Evolutionary conservation across 1,284 basidiomycete species (phyloP).

Genomic region (Sporisorium reilianum): DNA sequence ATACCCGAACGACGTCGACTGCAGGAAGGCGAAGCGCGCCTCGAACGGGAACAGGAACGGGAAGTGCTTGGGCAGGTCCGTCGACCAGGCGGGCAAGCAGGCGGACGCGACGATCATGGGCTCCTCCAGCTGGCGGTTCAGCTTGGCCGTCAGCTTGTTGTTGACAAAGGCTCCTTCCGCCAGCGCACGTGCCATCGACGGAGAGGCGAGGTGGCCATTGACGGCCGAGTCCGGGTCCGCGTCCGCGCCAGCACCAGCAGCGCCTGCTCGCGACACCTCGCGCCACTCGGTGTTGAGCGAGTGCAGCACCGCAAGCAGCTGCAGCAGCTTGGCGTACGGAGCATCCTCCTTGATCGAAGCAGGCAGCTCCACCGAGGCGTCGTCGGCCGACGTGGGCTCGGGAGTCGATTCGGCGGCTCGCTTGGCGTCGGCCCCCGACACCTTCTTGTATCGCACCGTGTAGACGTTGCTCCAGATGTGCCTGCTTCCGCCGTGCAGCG

Average conservation of each 20-base stretch:
- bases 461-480: constrained; percentile 90
- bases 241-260: background rate
- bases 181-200: constrained; percentile 70
- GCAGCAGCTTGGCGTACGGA: constrained; percentile 88
- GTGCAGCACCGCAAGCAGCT: constrained; percentile 87
- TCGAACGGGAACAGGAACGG: constrained; percentile 99
- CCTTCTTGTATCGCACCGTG: constrained; percentile 92
- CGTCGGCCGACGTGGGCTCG: constrained; percentile 43
- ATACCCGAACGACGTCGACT: constrained; percentile 97
- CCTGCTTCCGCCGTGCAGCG: constrained; percentile 58
- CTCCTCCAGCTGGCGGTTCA: constrained; percentile 97
- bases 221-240: constrained; percentile 17
- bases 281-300: constrained; percentile 79
- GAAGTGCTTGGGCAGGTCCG: constrained; percentile 92
- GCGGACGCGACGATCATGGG: constrained; percentile 98
- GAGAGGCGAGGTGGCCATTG: constrained; percentile 18
- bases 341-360: constrained; percentile 86
- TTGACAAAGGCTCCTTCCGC: constrained; percentile 88
- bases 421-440: constrained; percentile 80
- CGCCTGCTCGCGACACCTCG: constrained; percentile 25
- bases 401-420: constrained; percentile 40
- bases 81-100: constrained; percentile 95
- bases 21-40: constrained; percentile 93
- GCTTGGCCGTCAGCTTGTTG: constrained; percentile 96
- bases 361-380: constrained; percentile 68